These are phyloP conservation scores for Harringtonia lauricola DNA, from an alignment of 2,329 filamentous ascomycete species.

Conservation along the genomic window DNA sequence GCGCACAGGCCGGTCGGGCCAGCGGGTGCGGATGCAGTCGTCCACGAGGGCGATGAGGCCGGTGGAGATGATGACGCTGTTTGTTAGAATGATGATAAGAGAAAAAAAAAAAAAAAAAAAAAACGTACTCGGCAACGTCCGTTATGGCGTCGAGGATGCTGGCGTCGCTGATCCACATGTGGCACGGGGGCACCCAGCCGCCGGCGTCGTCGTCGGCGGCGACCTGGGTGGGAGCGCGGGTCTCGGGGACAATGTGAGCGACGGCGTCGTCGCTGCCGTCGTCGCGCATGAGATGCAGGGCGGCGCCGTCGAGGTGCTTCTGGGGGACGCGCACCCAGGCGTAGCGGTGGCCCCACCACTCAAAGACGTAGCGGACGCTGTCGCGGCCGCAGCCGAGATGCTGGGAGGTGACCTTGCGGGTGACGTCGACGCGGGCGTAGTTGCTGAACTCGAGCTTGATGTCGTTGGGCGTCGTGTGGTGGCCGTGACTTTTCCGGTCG, in stretches of 20 bases:
- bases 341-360: slow-evolving; percentile 86
- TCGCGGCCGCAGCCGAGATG: background rate
- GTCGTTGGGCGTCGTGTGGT: slow-evolving; percentile 64
- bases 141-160: slow-evolving; percentile 56
- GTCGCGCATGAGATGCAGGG: slow-evolving; percentile 67
- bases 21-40: slow-evolving; percentile 76
- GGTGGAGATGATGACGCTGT: slow-evolving; percentile 78
- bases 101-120: slow-evolving; percentile 1
- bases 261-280: slow-evolving; percentile 28
- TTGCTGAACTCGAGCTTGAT: slow-evolving; percentile 94
- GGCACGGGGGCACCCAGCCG: slow-evolving; percentile 83
- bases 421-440: slow-evolving; percentile 84
- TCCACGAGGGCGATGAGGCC: slow-evolving; percentile 82
- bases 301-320: slow-evolving; percentile 49
- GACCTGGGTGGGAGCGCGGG: slow-evolving; percentile 58
- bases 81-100: background rate
- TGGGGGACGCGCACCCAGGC: slow-evolving; percentile 68
- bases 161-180: slow-evolving; percentile 79
- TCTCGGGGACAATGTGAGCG: slow-evolving; percentile 78
- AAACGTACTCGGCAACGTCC: slow-evolving; percentile 74
- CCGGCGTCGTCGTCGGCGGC: slow-evolving; percentile 65
- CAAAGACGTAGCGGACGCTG: slow-evolving; percentile 60
- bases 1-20: slow-evolving; percentile 28
- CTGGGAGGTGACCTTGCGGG: slow-evolving; percentile 51
- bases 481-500: too few relatives aligned